Base-by-base conservation (phyloP, 345 rosid species). In the Citrus cavaleriei region DNA sequence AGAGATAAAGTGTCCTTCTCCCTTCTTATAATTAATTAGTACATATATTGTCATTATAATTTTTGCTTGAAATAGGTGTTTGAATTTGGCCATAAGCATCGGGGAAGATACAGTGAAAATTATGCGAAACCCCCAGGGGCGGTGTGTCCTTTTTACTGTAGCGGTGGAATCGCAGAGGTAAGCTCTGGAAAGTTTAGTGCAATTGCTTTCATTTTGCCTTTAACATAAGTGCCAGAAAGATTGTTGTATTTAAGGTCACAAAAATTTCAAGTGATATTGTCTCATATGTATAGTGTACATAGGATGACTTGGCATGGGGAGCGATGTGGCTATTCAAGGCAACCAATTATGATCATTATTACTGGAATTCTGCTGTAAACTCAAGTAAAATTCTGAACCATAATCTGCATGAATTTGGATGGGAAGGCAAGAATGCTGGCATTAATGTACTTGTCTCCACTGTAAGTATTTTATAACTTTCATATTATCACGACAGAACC, bases 261-360 rank as follows among this genome's bases (percentile, higher is more conserved):
- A 46, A 12, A 46, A 46, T 46, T 46, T 46, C 16, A 12, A 12
- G 51, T 12, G 51, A 12, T 13, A 46, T 46, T 46, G 13, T 46
- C 51, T 46, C 51, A 18, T 65, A 19, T 46, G 32, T 60, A 21
- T 25, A 42, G 13, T 13, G 18, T 46, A 3, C 13, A 14, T 68
- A 95, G 96, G 99, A 92, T 86, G 99, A 93, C 75, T 84, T 95
- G 77, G 24, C 92, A 0, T 95, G 99, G 99, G 98, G 89, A 49
- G 97, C 99, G 57, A 84, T 93, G 61, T 95, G 99, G 99, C 70
- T 95, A 63, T 87, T 78, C 58, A 89, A 79, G 78, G 99, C 98
- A 40, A 91, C 96, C 21, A 85, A 85, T 42, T 42, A 76, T 62
- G 71, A 58, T 2, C 54, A 79, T 58, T 21, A 30, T 38, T 95